Percentiles rank a stretch among this genome's conserved stretches.
phyloP scores from a whole-genome alignment of 1,284 basidiomycete species.

The Apiotrichum akiyoshidainum region DNA sequence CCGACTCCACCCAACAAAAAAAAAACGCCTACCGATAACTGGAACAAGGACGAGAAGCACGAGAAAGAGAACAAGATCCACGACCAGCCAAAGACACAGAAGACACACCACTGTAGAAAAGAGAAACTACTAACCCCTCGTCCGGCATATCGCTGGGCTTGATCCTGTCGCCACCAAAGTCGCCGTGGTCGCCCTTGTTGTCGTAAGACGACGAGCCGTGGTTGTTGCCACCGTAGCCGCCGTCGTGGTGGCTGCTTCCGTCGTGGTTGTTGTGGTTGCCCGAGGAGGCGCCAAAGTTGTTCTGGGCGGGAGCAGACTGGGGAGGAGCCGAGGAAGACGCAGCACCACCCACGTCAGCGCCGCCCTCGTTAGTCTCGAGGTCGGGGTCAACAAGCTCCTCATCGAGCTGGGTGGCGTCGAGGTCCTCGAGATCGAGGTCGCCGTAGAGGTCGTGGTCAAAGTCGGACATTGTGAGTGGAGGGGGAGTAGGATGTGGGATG shows the following conservation, averaged over 20 bases:
- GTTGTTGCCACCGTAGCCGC: neutral
- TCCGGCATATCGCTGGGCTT: constrained; percentile 95
- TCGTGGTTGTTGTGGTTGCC: neutral
- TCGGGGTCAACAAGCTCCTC: constrained; percentile 39
- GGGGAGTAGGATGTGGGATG: neutral
- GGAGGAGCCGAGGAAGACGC: neutral
- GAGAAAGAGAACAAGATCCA: neutral
- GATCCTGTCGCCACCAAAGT: constrained; percentile 48
- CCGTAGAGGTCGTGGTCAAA: constrained; percentile 43
- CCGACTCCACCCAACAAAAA: too few relatives aligned
- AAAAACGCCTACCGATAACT: too few relatives aligned
- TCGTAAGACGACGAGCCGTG: neutral
- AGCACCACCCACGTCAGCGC: neutral
- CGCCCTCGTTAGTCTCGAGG: constrained; percentile 8
- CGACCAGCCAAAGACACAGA: constrained; percentile 12
- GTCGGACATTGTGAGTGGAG: constrained; percentile 35
- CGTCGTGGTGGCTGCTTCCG: neutral
- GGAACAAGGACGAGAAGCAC: neutral
- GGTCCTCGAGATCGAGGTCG: constrained; percentile 42
- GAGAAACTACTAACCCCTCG: constrained; percentile 78
- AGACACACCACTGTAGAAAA: constrained; percentile 2
- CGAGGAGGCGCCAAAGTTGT: neutral
- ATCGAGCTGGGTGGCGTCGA: constrained; percentile 40
- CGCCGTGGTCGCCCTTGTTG: neutral
- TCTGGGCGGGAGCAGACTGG: neutral